These are phyloP conservation scores for Tolypocladium capitatum DNA, from an alignment of 2,329 filamentous ascomycete genomes.

Conservation along the genomic window DNA sequence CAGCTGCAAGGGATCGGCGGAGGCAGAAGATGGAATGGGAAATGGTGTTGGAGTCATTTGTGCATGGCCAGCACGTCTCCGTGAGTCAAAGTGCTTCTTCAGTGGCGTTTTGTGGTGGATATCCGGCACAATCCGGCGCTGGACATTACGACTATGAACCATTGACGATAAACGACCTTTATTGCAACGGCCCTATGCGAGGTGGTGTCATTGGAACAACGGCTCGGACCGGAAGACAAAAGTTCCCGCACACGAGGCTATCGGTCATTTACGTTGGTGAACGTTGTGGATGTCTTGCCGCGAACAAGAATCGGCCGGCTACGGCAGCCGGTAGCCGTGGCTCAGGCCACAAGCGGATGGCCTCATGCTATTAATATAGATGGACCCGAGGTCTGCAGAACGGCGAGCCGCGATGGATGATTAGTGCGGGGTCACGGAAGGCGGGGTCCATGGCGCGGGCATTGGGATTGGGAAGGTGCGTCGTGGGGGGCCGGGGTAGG, in stretches of 20 bases:
- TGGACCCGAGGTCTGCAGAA: no score
- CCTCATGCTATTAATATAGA: no score
- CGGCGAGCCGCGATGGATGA: no score
- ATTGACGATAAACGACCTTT: no score
- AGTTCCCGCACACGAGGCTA: neutral
- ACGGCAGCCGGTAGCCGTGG: neutral
- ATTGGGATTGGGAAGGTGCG: neutral
- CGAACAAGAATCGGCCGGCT: neutral
- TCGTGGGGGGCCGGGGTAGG: neutral
- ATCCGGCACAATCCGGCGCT: neutral
- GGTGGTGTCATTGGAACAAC: no score
- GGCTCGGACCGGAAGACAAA: neutral
- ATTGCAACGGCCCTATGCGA: no score
- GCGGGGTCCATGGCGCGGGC: neutral
- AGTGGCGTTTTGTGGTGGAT: neutral
- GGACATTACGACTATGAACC: neutral
- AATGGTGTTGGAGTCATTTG: neutral
- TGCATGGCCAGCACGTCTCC: neutral
- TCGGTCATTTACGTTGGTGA: neutral
- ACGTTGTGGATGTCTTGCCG: no score
- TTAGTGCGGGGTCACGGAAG: neutral
- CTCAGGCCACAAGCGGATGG: neutral
- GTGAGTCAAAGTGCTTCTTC: neutral
- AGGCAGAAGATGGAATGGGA: neutral
- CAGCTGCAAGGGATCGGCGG: neutral